Evolutionary conservation across 768 basidiomycete genomes (phyloP).

Genomic region (Russula sp.): DNA sequence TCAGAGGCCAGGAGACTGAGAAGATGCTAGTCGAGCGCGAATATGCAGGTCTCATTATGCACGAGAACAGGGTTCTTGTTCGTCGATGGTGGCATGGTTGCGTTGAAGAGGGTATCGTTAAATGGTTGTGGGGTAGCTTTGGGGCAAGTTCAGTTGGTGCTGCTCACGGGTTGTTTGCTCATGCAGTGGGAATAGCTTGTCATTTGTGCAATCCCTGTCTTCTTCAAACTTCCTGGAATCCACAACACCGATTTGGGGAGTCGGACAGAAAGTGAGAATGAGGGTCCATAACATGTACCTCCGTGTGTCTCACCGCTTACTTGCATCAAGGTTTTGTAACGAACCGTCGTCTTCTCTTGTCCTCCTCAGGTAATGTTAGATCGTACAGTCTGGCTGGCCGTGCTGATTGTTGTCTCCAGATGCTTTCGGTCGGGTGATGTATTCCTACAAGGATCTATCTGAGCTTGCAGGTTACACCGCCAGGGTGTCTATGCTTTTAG

Average conservation of each 20-base stretch:
- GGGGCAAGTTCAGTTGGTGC: constrained; percentile 53
- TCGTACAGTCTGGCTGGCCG: not conserved
- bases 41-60: constrained; percentile 79
- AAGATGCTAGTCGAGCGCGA: constrained; percentile 88
- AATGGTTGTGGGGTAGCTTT: constrained; percentile 95
- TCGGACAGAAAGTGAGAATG: constrained; percentile 86
- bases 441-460: constrained; percentile 93
- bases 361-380: constrained; percentile 62
- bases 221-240: constrained; percentile 79
- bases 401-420: constrained; percentile 46
- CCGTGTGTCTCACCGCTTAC: not conserved
- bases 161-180: not conserved
- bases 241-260: constrained; percentile 68
- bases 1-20: constrained; percentile 85
- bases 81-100: constrained; percentile 89
- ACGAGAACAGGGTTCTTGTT: constrained; percentile 76
- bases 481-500: constrained; percentile 82
- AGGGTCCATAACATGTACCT: constrained; percentile 9
- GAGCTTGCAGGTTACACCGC: constrained; percentile 96
- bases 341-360: constrained; percentile 85
- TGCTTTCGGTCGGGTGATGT: constrained; percentile 94
- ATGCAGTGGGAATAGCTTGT: constrained; percentile 41
- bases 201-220: constrained; percentile 91
- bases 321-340: constrained; percentile 79
- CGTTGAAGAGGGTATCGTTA: constrained; percentile 92